These are phyloP conservation scores for Stereum hirsutum DNA, from an alignment of 1,284 basidiomycete genomes.

Conservation along the genomic window DNA sequence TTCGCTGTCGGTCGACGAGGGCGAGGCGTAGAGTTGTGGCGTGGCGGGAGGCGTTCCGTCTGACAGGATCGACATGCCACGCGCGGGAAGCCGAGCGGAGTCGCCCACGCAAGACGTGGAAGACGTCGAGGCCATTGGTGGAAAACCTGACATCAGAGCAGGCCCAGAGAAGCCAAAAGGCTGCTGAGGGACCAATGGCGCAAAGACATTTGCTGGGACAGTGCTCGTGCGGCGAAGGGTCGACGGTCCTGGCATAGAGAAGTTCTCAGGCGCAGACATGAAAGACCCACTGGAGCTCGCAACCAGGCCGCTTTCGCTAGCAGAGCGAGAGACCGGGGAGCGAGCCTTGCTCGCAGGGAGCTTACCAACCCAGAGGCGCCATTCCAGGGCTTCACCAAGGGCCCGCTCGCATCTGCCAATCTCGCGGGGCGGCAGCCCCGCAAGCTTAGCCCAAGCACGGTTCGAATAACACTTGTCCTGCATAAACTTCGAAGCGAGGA, in stretches of 20 bases:
- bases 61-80: too few relatives aligned
- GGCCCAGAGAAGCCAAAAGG: too few relatives aligned
- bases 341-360: conserved; percentile 5
- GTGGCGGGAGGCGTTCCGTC: too few relatives aligned
- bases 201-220: conserved; percentile 1
- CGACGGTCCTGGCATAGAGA: not conserved
- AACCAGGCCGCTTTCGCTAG: conserved; percentile 6
- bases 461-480: conserved; percentile 93
- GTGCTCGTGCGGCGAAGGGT: conserved; percentile 10
- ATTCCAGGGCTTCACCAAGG: conserved; percentile 69
- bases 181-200: too few relatives aligned
- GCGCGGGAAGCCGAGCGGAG: too few relatives aligned
- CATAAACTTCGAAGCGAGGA: conserved; percentile 86
- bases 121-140: too few relatives aligned
- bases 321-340: conserved; percentile 6
- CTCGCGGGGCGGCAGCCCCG: conserved; percentile 68
- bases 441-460: conserved; percentile 84
- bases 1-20: conserved; percentile 11
- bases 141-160: too few relatives aligned
- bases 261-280: not conserved
- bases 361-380: conserved; percentile 82
- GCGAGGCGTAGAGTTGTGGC: conserved; percentile 10
- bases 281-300: not conserved
- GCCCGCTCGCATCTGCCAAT: conserved; percentile 76
- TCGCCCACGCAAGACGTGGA: too few relatives aligned